Base-by-base conservation (phyloP, 495 filamentous ascomycete genomes). In the Penicillium coprophilum region DNA sequence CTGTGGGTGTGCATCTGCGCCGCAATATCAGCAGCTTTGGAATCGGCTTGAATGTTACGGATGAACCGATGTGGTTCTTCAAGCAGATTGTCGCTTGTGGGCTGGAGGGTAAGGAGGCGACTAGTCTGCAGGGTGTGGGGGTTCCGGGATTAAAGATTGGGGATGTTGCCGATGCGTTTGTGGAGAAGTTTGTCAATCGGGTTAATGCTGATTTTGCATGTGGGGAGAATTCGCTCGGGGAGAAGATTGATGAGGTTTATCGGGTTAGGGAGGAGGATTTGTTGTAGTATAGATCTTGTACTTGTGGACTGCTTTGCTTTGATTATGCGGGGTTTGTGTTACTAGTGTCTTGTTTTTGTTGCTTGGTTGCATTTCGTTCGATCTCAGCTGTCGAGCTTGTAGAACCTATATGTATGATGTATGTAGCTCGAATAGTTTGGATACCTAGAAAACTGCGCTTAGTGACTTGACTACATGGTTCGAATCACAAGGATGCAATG, bases 1-100 rank as follows among this genome's bases (percentile, higher is more conserved):
- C 91, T 3, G 73, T 98, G 6, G 94, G 94, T 3, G 89, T 98
- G 24, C 92, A 96, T 79, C 74, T 96, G 55, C 75, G 90, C 12
- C 75, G 93, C 45, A 83, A 94, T 71, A 83, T 98, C 38, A 89
- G 84, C n/a, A 89, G 87, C 65, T 89, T 91, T 71, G 94, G 94
- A 10, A 77, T 96, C 31, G 93, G 87, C 13, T 66, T 98, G 62
- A 98, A 98, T 75, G 78, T 95, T 20, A 90, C 87, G 5, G 46
- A 73, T 34, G 74, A 77, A 59, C 75, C 74, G 46, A 71, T 89
- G 66, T 91, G 87, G 86, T 78, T 66, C 55, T 91, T 92, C 61
- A 72, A 80, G 30, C 78, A 91, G 63, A 92, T 98, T 71, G 84
- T 90, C 17, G 85, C 92, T 13, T 98, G 94, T 78, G 94, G 94